phyloP scores from a whole-genome alignment of 2,329 filamentous ascomycete genomes.

The Neopestalotiopsis sp. region DNA sequence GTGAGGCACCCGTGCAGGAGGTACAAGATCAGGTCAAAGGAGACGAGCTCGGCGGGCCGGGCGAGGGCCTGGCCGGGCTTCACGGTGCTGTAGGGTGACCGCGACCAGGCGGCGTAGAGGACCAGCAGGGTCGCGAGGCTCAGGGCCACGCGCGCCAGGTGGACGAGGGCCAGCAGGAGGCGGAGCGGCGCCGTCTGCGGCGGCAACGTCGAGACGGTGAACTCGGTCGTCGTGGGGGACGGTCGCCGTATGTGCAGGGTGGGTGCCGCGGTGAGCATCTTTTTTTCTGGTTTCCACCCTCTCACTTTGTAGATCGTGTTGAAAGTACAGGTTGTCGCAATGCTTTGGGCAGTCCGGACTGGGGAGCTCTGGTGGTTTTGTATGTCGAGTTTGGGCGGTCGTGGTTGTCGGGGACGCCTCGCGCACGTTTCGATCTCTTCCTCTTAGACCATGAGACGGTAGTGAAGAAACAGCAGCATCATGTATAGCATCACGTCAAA shows the following conservation, averaged over 20 bases:
- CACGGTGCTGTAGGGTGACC: constrained; percentile 34
- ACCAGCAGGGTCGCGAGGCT: constrained; percentile 50
- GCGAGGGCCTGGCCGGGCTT: constrained; percentile 21
- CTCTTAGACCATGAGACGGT: not conserved
- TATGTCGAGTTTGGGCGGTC: too few relatives aligned
- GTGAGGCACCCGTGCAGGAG: constrained; percentile 24
- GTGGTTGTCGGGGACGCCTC: too few relatives aligned
- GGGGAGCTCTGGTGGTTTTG: too few relatives aligned
- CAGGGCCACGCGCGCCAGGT: constrained; percentile 49
- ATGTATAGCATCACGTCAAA: too few relatives aligned
- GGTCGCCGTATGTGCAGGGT: constrained; percentile 70
- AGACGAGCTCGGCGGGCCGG: constrained; percentile 19
- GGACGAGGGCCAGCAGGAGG: constrained; percentile 49
- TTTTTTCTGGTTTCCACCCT: not conserved
- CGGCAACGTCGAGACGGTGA: constrained; percentile 85
- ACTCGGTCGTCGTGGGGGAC: constrained; percentile 89
- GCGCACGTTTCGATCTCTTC: not conserved
- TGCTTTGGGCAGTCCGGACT: too few relatives aligned
- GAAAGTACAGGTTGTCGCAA: too few relatives aligned
- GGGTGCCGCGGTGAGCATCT: constrained; percentile 67
- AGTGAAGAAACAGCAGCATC: not conserved
- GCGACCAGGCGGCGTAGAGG: constrained; percentile 54
- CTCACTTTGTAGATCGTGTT: not conserved
- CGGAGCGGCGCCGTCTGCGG: constrained; percentile 53
- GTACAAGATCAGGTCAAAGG: constrained; percentile 31